These are phyloP conservation scores for Talaromyces albobiverticillius DNA, from an alignment of 2,329 filamentous ascomycete genomes.

Conservation along the genomic window DNA sequence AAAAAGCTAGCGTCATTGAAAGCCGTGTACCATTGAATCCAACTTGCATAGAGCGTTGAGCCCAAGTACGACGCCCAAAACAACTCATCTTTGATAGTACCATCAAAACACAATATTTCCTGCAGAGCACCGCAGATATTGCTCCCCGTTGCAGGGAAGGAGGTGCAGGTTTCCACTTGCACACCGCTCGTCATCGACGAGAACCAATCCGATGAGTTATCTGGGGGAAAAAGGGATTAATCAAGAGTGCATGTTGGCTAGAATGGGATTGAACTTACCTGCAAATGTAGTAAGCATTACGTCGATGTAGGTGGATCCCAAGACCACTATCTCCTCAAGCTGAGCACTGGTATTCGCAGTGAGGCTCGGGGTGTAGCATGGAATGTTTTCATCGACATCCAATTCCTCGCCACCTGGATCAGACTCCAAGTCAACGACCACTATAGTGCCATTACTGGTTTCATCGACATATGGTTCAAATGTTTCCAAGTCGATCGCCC, in stretches of 20 bases:
- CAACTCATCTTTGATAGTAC: background rate
- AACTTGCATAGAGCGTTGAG: background rate
- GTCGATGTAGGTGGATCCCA: background rate
- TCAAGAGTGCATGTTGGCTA: background rate
- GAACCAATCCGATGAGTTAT: background rate
- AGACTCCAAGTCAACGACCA: background rate
- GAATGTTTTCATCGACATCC: background rate
- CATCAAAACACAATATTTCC: background rate
- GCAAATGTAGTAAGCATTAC: background rate
- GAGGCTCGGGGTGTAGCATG: background rate
- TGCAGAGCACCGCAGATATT: background rate
- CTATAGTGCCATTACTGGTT: background rate
- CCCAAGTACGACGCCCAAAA: background rate
- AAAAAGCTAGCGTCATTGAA: background rate
- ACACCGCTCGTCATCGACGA: background rate
- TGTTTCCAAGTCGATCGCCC: constrained; percentile 6
- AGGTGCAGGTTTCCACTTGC: background rate
- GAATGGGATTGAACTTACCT: background rate
- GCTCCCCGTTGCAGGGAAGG: background rate
- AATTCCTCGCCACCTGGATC: background rate
- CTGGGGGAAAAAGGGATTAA: background rate
- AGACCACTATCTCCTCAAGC: background rate
- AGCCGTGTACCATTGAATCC: background rate
- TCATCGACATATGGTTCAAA: background rate
- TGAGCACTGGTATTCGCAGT: background rate